Percentiles rank a stretch among this genome's conserved stretches.
Evolutionary conservation across 495 filamentous ascomycete genomes (phyloP).

Genomic region (Staphylotrichum longicolle): DNA sequence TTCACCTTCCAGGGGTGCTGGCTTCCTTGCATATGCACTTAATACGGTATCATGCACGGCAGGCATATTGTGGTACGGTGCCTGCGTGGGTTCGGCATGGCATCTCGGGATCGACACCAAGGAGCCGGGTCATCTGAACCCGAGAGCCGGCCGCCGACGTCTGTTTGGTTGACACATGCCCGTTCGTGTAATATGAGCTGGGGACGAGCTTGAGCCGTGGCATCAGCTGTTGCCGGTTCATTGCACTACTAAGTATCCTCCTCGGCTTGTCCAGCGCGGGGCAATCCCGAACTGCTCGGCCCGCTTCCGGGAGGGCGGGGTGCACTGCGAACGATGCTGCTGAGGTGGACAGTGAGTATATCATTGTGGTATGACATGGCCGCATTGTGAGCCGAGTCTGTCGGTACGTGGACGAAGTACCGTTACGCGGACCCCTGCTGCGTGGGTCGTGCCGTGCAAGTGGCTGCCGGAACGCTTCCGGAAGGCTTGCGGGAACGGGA

Average conservation of each 20-base stretch:
- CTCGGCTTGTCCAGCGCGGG: slow-evolving; percentile 1
- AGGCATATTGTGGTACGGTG: neutral
- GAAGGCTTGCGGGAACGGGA: no score
- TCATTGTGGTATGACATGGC: no score
- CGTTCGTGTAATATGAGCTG: no score
- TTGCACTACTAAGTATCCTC: neutral
- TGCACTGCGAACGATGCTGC: no score
- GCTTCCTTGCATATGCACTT: neutral
- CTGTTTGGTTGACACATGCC: neutral
- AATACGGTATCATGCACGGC: neutral
- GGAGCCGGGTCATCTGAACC: neutral
- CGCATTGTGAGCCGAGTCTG: no score
- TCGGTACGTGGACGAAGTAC: no score
- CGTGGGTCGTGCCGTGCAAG: no score
- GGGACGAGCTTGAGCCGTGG: neutral
- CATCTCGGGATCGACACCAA: neutral
- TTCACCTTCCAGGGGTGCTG: neutral
- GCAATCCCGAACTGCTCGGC: slow-evolving; percentile 4
- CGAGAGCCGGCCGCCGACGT: neutral
- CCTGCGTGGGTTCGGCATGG: slow-evolving; percentile 8
- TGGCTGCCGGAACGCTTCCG: no score
- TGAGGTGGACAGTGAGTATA: no score
- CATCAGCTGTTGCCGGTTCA: neutral
- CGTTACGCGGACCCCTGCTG: no score
- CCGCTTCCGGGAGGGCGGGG: slow-evolving; percentile 5